Evolutionary conservation across 1,139 yeast species (phyloP).

Genomic region (Protomyces lactucae-debilis): DNA sequence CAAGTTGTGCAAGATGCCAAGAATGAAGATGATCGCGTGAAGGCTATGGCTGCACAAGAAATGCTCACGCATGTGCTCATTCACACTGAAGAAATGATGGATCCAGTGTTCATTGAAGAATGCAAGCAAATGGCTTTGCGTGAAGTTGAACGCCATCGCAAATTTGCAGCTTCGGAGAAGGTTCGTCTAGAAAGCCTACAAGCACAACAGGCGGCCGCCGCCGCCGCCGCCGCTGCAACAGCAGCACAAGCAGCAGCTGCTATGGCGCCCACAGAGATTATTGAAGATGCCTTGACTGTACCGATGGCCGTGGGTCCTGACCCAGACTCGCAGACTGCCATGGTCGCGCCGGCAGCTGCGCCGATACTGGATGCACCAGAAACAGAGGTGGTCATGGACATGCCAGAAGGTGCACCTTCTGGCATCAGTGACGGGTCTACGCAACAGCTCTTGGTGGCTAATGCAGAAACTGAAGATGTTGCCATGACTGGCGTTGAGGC

Average conservation of each 20-base stretch:
- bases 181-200: constrained; percentile 30
- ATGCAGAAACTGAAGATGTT: background rate
- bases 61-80: constrained; percentile 96
- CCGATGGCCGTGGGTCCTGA: background rate
- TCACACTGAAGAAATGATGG: constrained; percentile 82
- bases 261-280: too few species aligned
- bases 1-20: constrained; percentile 76
- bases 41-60: constrained; percentile 59
- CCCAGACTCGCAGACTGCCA: too few species aligned
- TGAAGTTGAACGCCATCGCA: constrained; percentile 54
- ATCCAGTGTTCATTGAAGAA: constrained; percentile 58
- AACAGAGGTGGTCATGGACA: too few species aligned
- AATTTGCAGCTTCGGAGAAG: constrained; percentile 30
- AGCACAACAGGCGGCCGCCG: constrained; percentile 28
- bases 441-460: background rate
- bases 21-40: constrained; percentile 52
- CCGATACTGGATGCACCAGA: too few species aligned
- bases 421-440: background rate
- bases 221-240: background rate
- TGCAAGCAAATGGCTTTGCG: constrained; percentile 71
- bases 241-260: background rate
- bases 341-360: too few species aligned
- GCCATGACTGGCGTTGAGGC: background rate
- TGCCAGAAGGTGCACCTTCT: too few species aligned
- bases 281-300: too few species aligned